Base-by-base conservation (phyloP, 1,284 basidiomycete species). In the Irpex sp. region DNA sequence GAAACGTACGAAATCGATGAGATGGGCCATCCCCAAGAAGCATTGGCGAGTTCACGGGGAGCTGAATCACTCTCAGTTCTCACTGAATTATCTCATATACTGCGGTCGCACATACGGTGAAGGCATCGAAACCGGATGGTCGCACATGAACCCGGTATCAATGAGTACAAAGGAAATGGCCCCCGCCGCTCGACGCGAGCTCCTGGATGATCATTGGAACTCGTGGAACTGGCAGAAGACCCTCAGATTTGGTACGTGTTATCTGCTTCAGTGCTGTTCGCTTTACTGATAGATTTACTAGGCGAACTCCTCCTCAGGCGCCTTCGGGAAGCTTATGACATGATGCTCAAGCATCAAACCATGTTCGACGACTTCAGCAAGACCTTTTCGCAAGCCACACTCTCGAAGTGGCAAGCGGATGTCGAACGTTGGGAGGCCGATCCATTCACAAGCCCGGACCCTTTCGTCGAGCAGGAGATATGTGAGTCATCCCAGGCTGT, bases 91-190 rank as follows among this genome's bases (percentile, higher is more conserved):
- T 42, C 39, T 55, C 2, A 19, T 28, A 10, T 54, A 59, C 7
- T 53, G 48, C 10, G 69, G 54, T 3, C 57, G 65, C 21, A 67
- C 62, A 2, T 62, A 62, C 49, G 68, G 68, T 2, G 68, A 70
- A 56, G 66, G 59, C 14, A 61, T 67, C 16, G 68, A 70, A 59
- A 42, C 61, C 3, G 60, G 58, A 1, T 70, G 68, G 68, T 42
- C 68, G 0, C 36, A 57, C 9, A 55, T 65, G 3, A 68, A 70
- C 53, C 59, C 56, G 0, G 52, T 62, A 1, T 56, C 66, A 5
- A 42, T 19, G 9, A 60, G 55, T 35, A 67, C 62, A 18, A 28
- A 39, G 36, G 65, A 67, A 55, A 67, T 67, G 65, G 60, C 56
- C 6, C 58, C 64, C 8, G 56, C 56, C 5, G 12, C 36, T 6